Evolutionary conservation across 2,329 filamentous ascomycete species (phyloP), one percentile per base, ranked within the genome.

Genomic region (Zymoseptoria brevis): DNA sequence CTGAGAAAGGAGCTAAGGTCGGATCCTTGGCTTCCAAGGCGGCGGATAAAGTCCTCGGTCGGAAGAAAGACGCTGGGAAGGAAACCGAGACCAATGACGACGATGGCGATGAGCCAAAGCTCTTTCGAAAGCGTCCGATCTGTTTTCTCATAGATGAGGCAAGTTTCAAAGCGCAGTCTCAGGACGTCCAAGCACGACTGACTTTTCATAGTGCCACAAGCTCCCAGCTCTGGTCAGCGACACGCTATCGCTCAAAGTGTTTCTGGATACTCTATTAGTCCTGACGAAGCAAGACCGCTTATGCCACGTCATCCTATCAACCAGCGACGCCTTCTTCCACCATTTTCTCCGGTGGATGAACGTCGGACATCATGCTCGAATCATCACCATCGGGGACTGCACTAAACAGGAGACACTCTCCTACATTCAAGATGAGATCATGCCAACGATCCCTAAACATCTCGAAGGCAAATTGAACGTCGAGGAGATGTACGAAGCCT

Each of bases 341-440:
- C 62, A 64, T n/a, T 64, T 64, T 16, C 58, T 64, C 19, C 56
- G 62, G 8, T 58, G 48, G n/a, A 64, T 64, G 60, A 62, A 64
- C 49, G 60, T 64, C 19, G 62, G 62, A 4, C 62, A 64, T 22
- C 62, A 64, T n/a, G 56, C 58, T 16, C 62, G 62, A 30, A 55
- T 64, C 9, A 57, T 64, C 8, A 64, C 62, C 3, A 60, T 64
- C 30, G 62, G 62, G 16, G 62, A 64, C 29, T 62, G 58, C 30
- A 57, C 62, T 2, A 57, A 59, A 19, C 58, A 64, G 21, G 62
- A 64, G 26, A 60, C 60, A 4, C 53, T 57, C 21, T 26, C 53
- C 2, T 64, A 59, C 48, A 62, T 62, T 50, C 52, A 59, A 29
- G 57, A 56, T 11, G 51, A 57, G 13, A 58, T 64, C n/a, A 58